Percentiles rank a stretch among this genome's conserved stretches.
Evolutionary conservation across 306 rosid genomes (phyloP).

Genomic region (Cercis canadensis): DNA sequence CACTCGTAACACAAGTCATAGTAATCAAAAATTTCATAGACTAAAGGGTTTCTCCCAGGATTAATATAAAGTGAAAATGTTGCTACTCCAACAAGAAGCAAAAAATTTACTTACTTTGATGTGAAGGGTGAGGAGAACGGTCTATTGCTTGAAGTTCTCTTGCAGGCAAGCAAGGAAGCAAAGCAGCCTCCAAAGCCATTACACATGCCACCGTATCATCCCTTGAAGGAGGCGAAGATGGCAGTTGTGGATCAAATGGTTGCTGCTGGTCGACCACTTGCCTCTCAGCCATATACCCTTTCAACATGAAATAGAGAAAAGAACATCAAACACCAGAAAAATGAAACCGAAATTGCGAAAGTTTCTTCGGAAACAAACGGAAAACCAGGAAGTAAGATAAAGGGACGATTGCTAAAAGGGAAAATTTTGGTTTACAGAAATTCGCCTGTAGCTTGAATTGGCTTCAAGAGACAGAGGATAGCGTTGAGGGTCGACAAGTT

Average conservation of each 20-base stretch:
- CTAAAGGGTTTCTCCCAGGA: not conserved
- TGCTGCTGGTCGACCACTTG: slow-evolving; percentile 63
- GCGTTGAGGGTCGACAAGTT: too few species aligned
- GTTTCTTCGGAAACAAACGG: too few species aligned
- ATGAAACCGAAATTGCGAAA: too few species aligned
- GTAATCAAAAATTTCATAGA: not conserved
- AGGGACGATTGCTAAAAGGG: too few species aligned
- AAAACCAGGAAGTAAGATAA: too few species aligned
- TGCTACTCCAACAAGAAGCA: not conserved
- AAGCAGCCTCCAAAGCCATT: slow-evolving; percentile 82
- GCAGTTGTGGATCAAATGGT: slow-evolving; percentile 52
- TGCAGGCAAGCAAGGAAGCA: slow-evolving; percentile 98
- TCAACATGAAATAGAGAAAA: slow-evolving; percentile 8
- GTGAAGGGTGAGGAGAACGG: slow-evolving; percentile 93
- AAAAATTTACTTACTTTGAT: slow-evolving; percentile 79
- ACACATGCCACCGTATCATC: slow-evolving; percentile 81
- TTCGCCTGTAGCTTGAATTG: too few species aligned
- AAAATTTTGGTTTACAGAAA: too few species aligned
- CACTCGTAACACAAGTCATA: not conserved
- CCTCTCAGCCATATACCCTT: slow-evolving; percentile 67
- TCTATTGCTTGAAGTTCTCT: slow-evolving; percentile 97
- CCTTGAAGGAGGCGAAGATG: slow-evolving; percentile 64
- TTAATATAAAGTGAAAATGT: not conserved
- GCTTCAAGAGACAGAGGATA: too few species aligned
- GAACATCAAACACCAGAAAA: too few species aligned